These are phyloP conservation scores for Linum tenue DNA, from an alignment of 345 rosid genomes.

Conservation along the genomic window DNA sequence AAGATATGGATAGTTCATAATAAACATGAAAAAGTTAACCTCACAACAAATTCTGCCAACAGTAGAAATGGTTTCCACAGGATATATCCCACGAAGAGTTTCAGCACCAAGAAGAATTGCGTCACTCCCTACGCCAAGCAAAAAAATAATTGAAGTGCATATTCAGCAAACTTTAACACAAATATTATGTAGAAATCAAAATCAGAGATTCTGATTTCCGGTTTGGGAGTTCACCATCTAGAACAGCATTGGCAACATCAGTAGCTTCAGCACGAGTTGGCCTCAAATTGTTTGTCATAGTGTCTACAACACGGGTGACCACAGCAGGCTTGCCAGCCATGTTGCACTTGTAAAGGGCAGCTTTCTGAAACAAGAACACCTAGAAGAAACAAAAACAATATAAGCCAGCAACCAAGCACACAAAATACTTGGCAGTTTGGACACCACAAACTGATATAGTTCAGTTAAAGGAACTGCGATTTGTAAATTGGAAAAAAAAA, in stretches of 20 bases:
- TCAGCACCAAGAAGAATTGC: conserved; percentile 99
- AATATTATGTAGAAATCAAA: background rate
- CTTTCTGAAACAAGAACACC: conserved; percentile 94
- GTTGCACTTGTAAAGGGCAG: conserved; percentile 92
- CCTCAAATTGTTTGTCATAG: conserved; percentile 89
- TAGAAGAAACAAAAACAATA: conserved; percentile 20
- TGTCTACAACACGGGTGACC: conserved; percentile 93
- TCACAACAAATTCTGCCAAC: conserved; percentile 92
- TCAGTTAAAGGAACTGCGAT: background rate
- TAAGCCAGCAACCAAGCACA: conserved; percentile 12
- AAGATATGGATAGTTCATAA: no score
- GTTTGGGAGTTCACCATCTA: conserved; percentile 50
- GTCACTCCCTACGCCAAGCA: conserved; percentile 62
- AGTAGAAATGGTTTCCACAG: conserved; percentile 76
- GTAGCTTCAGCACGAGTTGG: conserved; percentile 99
- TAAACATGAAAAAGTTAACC: conserved; percentile 29
- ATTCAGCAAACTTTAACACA: background rate
- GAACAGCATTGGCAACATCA: conserved; percentile 97
- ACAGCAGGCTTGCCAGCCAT: conserved; percentile 99
- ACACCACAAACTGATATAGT: background rate
- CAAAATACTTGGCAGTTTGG: background rate
- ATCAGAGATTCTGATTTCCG: background rate
- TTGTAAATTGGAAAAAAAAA: conserved; percentile 6
- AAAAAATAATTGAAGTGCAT: background rate
- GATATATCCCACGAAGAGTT: conserved; percentile 86